Conservation (phyloP, 2,329 filamentous ascomycete species). For the Eutypa lata region DNA sequence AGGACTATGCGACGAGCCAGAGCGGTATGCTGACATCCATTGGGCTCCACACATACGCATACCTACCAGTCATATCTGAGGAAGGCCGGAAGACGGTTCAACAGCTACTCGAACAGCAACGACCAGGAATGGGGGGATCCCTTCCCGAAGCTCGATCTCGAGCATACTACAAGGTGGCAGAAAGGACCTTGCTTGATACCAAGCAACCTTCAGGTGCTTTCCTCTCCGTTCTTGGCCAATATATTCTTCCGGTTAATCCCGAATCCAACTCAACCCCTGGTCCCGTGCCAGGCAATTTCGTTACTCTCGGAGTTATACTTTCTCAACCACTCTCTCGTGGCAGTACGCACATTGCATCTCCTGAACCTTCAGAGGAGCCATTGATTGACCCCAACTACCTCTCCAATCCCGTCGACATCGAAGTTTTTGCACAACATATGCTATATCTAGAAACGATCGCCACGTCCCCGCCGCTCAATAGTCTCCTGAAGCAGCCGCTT, state of each 20-base stretch:
- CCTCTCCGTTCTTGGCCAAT: not conserved
- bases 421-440: not conserved
- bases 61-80: conserved; percentile 4
- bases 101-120: conserved; percentile 1
- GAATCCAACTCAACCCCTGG: no score
- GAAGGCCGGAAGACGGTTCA: conserved; percentile 2
- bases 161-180: conserved; percentile 2
- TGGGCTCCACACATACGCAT: conserved; percentile 6
- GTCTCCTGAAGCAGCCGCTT: conserved; percentile 4
- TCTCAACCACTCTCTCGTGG: not conserved
- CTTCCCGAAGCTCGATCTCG: not conserved
- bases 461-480: not conserved
- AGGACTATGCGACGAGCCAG: not conserved
- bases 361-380: not conserved
- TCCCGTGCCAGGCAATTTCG: no score
- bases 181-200: not conserved
- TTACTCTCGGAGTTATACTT: not conserved
- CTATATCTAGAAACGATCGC: not conserved
- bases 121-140: not conserved
- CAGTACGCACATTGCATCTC: not conserved
- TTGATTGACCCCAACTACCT: not conserved
- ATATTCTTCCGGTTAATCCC: not conserved
- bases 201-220: not conserved
- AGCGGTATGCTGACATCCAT: conserved; percentile 5
- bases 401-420: not conserved